phyloP scores from a whole-genome alignment of 1,284 basidiomycete genomes.

The Blastosporella zonata region DNA sequence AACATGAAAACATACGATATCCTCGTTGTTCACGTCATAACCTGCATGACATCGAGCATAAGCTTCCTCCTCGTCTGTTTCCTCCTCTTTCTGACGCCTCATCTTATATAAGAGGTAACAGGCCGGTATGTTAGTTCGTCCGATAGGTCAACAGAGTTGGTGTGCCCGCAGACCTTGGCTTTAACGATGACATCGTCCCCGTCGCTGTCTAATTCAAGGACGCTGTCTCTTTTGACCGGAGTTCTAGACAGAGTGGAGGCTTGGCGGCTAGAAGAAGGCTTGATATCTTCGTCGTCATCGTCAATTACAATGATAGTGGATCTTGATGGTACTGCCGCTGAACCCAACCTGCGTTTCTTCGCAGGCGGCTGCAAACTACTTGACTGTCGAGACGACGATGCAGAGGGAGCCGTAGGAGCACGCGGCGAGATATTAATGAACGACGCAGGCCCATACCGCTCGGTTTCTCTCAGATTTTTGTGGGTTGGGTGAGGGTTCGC shows the following conservation, averaged over 20 bases:
- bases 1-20: slow-evolving; percentile 17
- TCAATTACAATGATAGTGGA: neutral
- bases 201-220: slow-evolving; percentile 25
- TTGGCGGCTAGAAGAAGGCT: neutral
- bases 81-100: slow-evolving; percentile 11
- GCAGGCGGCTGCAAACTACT: neutral
- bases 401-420: neutral
- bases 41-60: slow-evolving; percentile 22
- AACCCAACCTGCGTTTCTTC: slow-evolving; percentile 6
- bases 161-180: slow-evolving; percentile 8
- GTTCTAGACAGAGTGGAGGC: neutral
- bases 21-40: slow-evolving; percentile 24
- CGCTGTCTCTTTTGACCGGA: neutral
- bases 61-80: slow-evolving; percentile 24
- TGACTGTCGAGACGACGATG: neutral
- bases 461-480: neutral
- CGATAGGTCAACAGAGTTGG: neutral
- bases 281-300: neutral
- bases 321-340: neutral
- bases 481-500: neutral
- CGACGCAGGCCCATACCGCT: neutral
- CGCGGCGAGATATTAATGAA: neutral
- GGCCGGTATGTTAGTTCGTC: neutral
- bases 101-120: slow-evolving; percentile 1
- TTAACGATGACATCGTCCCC: slow-evolving; percentile 18